A percentile compares a stretch with the other conserved stretches of the same genome.
These are phyloP conservation scores for Ophiostoma ips DNA, from an alignment of 2,329 filamentous ascomycete species.

Conservation along the genomic window DNA sequence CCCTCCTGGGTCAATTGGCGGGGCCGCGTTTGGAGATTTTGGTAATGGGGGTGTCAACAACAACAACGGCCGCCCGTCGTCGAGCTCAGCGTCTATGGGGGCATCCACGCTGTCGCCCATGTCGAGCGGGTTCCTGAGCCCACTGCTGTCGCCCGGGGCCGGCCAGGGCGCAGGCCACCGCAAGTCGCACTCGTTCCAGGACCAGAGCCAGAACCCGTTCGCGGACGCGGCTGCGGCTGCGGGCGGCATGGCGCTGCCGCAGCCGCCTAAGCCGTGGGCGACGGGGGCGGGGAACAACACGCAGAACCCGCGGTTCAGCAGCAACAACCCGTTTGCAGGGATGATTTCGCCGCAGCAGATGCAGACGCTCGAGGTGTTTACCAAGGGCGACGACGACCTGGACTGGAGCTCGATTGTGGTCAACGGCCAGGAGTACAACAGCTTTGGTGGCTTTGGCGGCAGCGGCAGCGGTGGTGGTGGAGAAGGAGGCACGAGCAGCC, in stretches of 20 bases:
- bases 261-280: constrained; percentile 15
- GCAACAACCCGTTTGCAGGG: constrained; percentile 44
- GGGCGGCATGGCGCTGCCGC: neutral
- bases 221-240: too few species aligned
- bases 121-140: constrained; percentile 19
- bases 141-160: constrained; percentile 11
- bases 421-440: constrained; percentile 15
- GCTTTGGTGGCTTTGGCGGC: constrained; percentile 11
- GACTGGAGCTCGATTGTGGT: constrained; percentile 46
- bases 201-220: constrained; percentile 8
- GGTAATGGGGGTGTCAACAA: constrained; percentile 19
- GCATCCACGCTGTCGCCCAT: constrained; percentile 15
- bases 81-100: constrained; percentile 15
- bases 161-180: neutral
- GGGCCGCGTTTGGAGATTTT: constrained; percentile 15
- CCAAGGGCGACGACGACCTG: constrained; percentile 42
- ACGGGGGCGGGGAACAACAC: constrained; percentile 1
- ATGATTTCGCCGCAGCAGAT: constrained; percentile 17
- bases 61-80: constrained; percentile 20
- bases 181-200: neutral
- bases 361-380: constrained; percentile 42
- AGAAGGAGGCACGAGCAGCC: constrained; percentile 17
- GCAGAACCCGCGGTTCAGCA: constrained; percentile 36
- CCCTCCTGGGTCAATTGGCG: constrained; percentile 29
- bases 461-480: constrained; percentile 15